Evolutionary conservation across 1,284 basidiomycete genomes (phyloP).

Genomic region (Boletus hoseneyae): DNA sequence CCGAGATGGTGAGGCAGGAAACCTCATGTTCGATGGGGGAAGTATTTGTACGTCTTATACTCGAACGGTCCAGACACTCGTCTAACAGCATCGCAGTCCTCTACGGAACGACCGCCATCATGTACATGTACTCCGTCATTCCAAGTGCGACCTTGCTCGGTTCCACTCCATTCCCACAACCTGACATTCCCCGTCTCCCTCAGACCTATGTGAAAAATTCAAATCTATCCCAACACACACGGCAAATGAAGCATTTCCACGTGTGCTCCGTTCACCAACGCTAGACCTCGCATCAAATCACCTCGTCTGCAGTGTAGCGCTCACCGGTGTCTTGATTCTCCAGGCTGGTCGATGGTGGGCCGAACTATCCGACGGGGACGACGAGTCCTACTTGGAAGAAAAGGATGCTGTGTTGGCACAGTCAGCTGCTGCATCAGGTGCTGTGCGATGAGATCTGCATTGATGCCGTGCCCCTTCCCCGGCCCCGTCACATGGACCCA

Average conservation of each 20-base stretch:
- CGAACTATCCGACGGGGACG: constrained; percentile 58
- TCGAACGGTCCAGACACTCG: neutral
- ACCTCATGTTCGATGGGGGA: constrained; percentile 84
- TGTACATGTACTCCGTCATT: constrained; percentile 70
- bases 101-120: constrained; percentile 60
- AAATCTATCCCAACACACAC: constrained; percentile 47
- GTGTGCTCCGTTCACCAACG: constrained; percentile 52
- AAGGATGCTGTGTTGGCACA: constrained; percentile 17
- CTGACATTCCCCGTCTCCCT: constrained; percentile 1
- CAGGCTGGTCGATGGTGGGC: constrained; percentile 82
- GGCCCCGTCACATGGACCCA: neutral
- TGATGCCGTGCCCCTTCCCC: constrained; percentile 2
- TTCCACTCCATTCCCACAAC: constrained; percentile 5
- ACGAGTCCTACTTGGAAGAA: constrained; percentile 37
- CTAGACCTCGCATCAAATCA: constrained; percentile 77
- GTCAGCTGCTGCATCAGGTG: constrained; percentile 4
- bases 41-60: constrained; percentile 62
- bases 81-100: constrained; percentile 48
- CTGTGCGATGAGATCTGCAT: constrained; percentile 7
- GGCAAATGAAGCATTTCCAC: constrained; percentile 49
- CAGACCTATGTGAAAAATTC: constrained; percentile 59
- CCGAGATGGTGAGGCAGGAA: constrained; percentile 69
- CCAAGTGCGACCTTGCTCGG: constrained; percentile 54
- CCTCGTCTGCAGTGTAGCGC: constrained; percentile 76
- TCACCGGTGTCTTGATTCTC: constrained; percentile 74